These are phyloP conservation scores for Globisporangium radiosum DNA, from an alignment of 352 stramenopile species.

Conservation along the genomic window DNA sequence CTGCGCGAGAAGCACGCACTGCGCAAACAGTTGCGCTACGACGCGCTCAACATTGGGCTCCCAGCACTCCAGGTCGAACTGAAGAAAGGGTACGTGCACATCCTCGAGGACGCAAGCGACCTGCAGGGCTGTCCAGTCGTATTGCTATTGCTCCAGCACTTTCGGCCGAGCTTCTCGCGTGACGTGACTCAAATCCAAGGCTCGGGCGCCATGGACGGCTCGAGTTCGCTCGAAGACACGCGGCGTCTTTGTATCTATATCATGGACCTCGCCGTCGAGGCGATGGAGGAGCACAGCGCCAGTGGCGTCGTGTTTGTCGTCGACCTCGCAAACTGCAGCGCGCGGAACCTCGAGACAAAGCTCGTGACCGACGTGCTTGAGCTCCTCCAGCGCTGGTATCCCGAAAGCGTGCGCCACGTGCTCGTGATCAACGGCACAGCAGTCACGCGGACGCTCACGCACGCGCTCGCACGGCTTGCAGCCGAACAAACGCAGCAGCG, in stretches of 20 bases:
- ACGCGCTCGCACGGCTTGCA: constrained; percentile 45
- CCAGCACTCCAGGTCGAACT: constrained; percentile 55
- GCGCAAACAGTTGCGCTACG: constrained; percentile 34
- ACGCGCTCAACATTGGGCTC: constrained; percentile 58
- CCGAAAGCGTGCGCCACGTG: constrained; percentile 49
- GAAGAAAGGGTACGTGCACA: constrained; percentile 69
- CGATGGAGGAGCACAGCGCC: constrained; percentile 59
- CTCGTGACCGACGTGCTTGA: constrained; percentile 60
- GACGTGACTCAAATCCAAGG: constrained; percentile 59
- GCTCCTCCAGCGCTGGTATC: constrained; percentile 58
- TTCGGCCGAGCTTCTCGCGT: constrained; percentile 49
- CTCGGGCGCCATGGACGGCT: constrained; percentile 42
- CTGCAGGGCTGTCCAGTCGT: constrained; percentile 45
- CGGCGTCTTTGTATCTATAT: constrained; percentile 66
- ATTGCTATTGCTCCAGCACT: constrained; percentile 53
- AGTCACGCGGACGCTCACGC: constrained; percentile 42
- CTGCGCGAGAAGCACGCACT: constrained; percentile 62
- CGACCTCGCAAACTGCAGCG: constrained; percentile 42
- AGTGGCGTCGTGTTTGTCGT: constrained; percentile 66
- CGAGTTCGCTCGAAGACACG: constrained; percentile 62
- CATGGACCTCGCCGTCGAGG: constrained; percentile 64
- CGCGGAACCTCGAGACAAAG: constrained; percentile 49
- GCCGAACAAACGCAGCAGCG: constrained; percentile 37
- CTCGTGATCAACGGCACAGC: constrained; percentile 60
- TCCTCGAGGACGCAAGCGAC: constrained; percentile 52